phyloP scores from a whole-genome alignment of 352 stramenopile species.

The Stramenopiles sp. region DNA sequence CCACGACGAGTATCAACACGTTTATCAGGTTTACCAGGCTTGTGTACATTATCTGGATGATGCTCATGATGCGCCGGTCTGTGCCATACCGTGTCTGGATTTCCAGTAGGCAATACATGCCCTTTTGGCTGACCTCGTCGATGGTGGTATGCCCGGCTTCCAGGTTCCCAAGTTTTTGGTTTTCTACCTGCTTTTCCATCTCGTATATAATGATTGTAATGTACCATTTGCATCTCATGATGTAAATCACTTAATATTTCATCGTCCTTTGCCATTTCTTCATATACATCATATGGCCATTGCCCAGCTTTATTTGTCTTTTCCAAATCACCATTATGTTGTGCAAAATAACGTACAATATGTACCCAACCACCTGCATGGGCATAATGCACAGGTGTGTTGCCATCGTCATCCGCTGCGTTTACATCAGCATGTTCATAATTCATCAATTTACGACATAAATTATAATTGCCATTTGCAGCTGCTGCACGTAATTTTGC shows the following conservation, averaged over 20 bases:
- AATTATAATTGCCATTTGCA: neutral
- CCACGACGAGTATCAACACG: neutral
- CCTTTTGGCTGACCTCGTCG: neutral
- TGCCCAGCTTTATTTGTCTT: neutral
- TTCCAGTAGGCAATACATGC: neutral
- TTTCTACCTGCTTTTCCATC: neutral
- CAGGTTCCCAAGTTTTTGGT: conserved; percentile 4
- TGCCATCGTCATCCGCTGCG: neutral
- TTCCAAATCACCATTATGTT: neutral
- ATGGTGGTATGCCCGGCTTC: neutral
- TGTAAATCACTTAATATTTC: conserved; percentile 7
- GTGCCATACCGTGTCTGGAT: neutral
- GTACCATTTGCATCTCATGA: conserved; percentile 8
- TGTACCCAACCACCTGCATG: conserved; percentile 4
- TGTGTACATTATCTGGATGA: neutral
- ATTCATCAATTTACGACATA: conserved; percentile 3
- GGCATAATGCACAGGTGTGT: neutral
- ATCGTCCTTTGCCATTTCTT: conserved; percentile 8
- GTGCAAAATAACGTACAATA: conserved; percentile 7
- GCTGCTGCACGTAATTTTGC: neutral
- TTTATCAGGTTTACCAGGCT: neutral
- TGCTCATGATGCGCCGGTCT: neutral
- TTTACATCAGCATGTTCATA: conserved; percentile 7
- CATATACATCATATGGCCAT: conserved; percentile 5
- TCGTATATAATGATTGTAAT: conserved; percentile 4